Evolutionary conservation across 768 basidiomycete species (phyloP).

Genomic region (Tubosaeta brunneosetosa): DNA sequence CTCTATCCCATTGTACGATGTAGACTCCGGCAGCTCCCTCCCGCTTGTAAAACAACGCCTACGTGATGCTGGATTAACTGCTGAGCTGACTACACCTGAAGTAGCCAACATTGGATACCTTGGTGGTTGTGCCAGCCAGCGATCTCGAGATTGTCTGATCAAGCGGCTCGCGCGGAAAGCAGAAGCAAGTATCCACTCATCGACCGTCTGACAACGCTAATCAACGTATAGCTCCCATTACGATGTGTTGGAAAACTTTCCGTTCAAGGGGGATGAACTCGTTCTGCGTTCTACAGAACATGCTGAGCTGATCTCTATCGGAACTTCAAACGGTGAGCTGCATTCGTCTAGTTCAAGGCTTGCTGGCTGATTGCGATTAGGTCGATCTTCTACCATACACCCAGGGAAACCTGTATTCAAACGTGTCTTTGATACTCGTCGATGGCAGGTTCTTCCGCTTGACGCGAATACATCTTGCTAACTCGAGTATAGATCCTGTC

Average conservation of each 20-base stretch:
- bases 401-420: slow-evolving; percentile 90
- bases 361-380: slow-evolving; percentile 34
- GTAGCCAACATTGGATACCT: slow-evolving; percentile 61
- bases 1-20: slow-evolving; percentile 77
- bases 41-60: slow-evolving; percentile 80
- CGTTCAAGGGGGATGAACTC: slow-evolving; percentile 88
- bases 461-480: background rate
- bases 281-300: slow-evolving; percentile 83
- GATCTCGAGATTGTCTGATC: slow-evolving; percentile 84
- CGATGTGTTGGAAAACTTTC: slow-evolving; percentile 73
- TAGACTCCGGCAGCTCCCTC: slow-evolving; percentile 74
- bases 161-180: slow-evolving; percentile 61
- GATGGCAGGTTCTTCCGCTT: slow-evolving; percentile 46
- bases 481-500: slow-evolving; percentile 50
- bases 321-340: slow-evolving; percentile 61
- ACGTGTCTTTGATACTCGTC: slow-evolving; percentile 78
- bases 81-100: slow-evolving; percentile 54
- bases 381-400: slow-evolving; percentile 76
- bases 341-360: background rate
- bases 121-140: slow-evolving; percentile 83
- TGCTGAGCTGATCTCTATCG: slow-evolving; percentile 79
- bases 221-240: slow-evolving; percentile 61
- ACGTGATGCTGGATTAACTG: slow-evolving; percentile 47
- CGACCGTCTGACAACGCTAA: slow-evolving; percentile 7
- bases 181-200: slow-evolving; percentile 43